These are phyloP conservation scores for Pichia sp. DNA, from an alignment of 1,139 yeast species.

Conservation along the genomic window DNA sequence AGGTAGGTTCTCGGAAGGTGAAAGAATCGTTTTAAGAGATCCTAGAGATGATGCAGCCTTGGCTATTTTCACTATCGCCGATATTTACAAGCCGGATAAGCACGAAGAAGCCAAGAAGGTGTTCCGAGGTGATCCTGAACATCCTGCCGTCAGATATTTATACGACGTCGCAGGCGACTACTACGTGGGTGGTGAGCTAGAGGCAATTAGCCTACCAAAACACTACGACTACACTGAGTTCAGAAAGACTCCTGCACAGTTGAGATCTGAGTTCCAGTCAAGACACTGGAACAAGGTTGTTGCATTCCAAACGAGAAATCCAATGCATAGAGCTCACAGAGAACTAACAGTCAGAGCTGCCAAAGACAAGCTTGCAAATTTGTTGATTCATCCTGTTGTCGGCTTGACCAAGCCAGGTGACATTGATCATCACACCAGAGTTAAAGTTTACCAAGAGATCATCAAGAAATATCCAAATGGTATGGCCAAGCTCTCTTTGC, in stretches of 20 bases:
- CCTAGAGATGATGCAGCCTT: conserved; percentile 76
- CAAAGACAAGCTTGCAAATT: conserved; percentile 67
- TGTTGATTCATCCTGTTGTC: conserved; percentile 93
- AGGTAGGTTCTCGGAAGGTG: conserved; percentile 46
- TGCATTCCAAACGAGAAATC: conserved; percentile 97
- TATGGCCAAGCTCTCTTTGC: conserved; percentile 80
- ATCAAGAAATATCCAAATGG: conserved; percentile 91
- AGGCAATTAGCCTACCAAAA: conserved; percentile 78
- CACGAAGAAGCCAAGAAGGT: conserved; percentile 74
- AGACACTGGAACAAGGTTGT: conserved; percentile 90
- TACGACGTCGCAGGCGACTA: conserved; percentile 71
- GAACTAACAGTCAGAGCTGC: conserved; percentile 96
- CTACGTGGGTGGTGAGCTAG: conserved; percentile 83
- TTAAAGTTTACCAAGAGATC: conserved; percentile 88
- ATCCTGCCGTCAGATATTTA: conserved; percentile 83
- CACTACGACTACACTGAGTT: conserved; percentile 88
- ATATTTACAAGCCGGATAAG: conserved; percentile 81
- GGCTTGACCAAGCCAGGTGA: conserved; percentile 98
- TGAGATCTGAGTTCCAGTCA: conserved; percentile 74
- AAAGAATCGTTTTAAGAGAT: conserved; percentile 72
- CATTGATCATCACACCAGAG: conserved; percentile 96
- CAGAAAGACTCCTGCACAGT: conserved; percentile 87
- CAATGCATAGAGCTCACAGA: conserved; percentile 98
- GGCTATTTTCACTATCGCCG: conserved; percentile 76
- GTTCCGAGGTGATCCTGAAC: conserved; percentile 96